Base-by-base conservation (phyloP, 257 asterid genomes). In the Petunia secreta region DNA sequence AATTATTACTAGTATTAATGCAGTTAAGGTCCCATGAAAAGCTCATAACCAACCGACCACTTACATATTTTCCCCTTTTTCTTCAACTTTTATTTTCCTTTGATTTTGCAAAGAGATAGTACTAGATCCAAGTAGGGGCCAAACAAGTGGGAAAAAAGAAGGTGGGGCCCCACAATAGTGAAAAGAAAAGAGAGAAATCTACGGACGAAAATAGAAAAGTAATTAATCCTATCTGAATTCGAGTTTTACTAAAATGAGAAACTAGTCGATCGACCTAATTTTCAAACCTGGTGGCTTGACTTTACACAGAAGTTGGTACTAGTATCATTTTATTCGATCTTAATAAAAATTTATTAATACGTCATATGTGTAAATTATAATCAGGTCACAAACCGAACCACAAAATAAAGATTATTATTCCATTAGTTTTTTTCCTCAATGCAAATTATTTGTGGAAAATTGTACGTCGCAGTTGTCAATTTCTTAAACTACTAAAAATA, bases 251-350 rank as follows among this genome's bases (percentile, higher is more conserved):
- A 48, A 48, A 25, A 25, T 25, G 25, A 16, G 60, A 34, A 48
- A 48, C 10, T 69, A 46, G 39, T 25, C 59, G 5, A 3, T 69
- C 25, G 43, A 46, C 46, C 25, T 25, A 46, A 69, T 8, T 69
- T 71, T 71, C 77, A 71, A 71, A 48, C 77, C 44, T 71, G 77
- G 43, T 48, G 77, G 77, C 77, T 71, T 71, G 77, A 71, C 44
- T 71, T 71, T 46, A 25, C 60, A 46, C 5, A 71, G 54, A 5
- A 48, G 59, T 46, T 2, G 77, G 77, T 46, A 8, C 16, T 48
- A 69, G 25, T 25, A 25, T 25, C 25, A 25, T 25, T 25, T 25
- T 25, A 25, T 25, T 25, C 25, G 25, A 25, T 25, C 25, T 25
- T 25, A 25, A 25, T 25, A 25, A 25, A 25, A 25, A 25, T 25